Evolutionary conservation across 371 early-diverging fungal genomes (phyloP).

Genomic region (Circinella minor): DNA sequence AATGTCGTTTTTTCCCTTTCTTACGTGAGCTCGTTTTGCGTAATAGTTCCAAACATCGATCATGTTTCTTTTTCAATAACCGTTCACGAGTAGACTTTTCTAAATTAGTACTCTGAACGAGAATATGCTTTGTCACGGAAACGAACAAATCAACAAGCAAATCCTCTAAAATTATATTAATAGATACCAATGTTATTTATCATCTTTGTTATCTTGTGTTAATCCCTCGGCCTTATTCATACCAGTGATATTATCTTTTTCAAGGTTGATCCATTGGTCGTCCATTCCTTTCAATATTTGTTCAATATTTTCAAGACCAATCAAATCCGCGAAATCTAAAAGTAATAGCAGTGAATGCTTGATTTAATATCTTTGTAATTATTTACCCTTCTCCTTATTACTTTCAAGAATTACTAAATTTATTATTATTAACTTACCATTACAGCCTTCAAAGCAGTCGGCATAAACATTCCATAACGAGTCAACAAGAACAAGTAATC

Average conservation of each 20-base stretch:
- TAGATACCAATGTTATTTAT: neutral
- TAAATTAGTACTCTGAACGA: slow-evolving; percentile 12
- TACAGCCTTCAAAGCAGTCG: slow-evolving; percentile 23
- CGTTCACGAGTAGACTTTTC: slow-evolving; percentile 10
- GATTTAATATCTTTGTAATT: neutral
- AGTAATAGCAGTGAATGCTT: neutral
- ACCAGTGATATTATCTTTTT: slow-evolving; percentile 39
- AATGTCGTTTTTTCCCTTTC: neutral
- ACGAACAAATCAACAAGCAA: slow-evolving; percentile 29
- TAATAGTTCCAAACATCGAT: slow-evolving; percentile 23
- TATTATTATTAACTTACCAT: slow-evolving; percentile 2
- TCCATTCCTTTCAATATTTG: slow-evolving; percentile 22
- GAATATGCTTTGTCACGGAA: slow-evolving; percentile 30
- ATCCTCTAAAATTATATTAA: slow-evolving; percentile 26
- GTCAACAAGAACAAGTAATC: slow-evolving; percentile 28
- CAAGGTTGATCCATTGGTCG: slow-evolving; percentile 24
- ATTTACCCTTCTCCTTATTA: neutral
- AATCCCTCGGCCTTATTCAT: neutral
- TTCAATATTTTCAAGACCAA: neutral
- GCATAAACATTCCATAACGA: slow-evolving; percentile 35
- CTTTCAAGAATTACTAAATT: no score
- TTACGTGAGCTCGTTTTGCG: slow-evolving; percentile 29
- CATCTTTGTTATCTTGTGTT: neutral
- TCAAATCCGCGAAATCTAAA: slow-evolving; percentile 7
- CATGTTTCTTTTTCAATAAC: slow-evolving; percentile 19